phyloP scores from a whole-genome alignment of 2,329 filamentous ascomycete species.

The Neonectria coccinea region DNA sequence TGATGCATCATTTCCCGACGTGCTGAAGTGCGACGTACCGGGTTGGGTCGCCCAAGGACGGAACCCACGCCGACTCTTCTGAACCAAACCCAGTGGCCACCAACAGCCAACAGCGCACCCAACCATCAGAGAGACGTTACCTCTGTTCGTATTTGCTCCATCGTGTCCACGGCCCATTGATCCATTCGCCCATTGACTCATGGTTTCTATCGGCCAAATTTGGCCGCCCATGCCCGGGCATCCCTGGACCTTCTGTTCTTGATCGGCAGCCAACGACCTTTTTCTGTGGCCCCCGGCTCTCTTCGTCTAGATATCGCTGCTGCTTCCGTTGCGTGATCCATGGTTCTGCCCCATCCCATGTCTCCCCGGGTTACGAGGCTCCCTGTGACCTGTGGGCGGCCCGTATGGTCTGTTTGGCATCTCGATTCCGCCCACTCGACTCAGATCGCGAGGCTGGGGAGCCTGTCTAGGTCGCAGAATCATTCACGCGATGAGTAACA shows the following conservation, averaged over 20 bases:
- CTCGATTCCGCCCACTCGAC: constrained; percentile 16
- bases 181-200: not conserved
- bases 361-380: constrained; percentile 1
- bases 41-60: constrained; percentile 8
- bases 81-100: constrained; percentile 14
- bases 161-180: constrained; percentile 6
- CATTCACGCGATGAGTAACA: constrained; percentile 11
- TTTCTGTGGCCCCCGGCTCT: not conserved
- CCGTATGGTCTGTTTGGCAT: not conserved
- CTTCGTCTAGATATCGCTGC: not conserved
- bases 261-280: not conserved
- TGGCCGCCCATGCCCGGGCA: not conserved
- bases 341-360: not conserved
- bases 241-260: constrained; percentile 8
- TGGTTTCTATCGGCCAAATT: constrained; percentile 15
- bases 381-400: constrained; percentile 3
- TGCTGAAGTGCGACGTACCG: not conserved
- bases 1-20: constrained; percentile 23
- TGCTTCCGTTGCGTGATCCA: not conserved
- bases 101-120: not conserved
- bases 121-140: constrained; percentile 11
- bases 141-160: constrained; percentile 29
- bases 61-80: constrained; percentile 11
- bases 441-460: constrained; percentile 4
- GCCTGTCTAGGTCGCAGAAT: constrained; percentile 6